Evolutionary conservation across 2,329 filamentous ascomycete genomes (phyloP), one percentile per base, ranked within the genome.

Genomic region (Epichloe amarillans): DNA sequence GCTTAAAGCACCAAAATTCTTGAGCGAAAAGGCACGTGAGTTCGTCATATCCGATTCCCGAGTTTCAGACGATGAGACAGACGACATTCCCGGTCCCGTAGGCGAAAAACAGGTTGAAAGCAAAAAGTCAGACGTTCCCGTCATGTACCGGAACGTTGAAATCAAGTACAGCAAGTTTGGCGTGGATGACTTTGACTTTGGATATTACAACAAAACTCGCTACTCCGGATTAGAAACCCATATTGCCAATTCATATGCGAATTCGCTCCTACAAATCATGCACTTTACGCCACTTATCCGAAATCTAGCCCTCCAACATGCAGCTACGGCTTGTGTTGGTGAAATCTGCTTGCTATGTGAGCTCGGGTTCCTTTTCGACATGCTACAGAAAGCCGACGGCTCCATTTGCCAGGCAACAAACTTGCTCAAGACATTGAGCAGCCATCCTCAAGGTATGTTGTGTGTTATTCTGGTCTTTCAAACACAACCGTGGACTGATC

Each of bases 111-210:
- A 85, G 50, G 72, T 91, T 3, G 83, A 86, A 54, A 84, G 84
- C 56, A 79, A 84, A 51, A 86, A 88, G 56, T 80, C 85, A 40
- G 89, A 95, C 51, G 85, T 93, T 4, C 86, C 91, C 21, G 79
- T 86, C 8, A 88, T 93, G 72, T 98, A 98, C 66, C 83, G 86
- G 56, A 90, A 89, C 60, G 86, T 96, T 11, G 91, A 97, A 66
- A 98, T 98, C 70, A 96, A 96, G 65, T 98, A 97, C 72, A 96
- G 91, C 74, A 94, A 89, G 64, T 98, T 96, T 66, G 93, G 93
- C 19, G 89, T 98, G n/a, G 91, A 97, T 61, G 94, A 98, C 66
- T 98, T 98, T 65, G 93, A 98, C 66, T 98, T 98, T 68, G 85
- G 86, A 52, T 97, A 88, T 66, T 98, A 94, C 73, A 98, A 98